phyloP scores from a whole-genome alignment of 495 filamentous ascomycete species.

The Annulohypoxylon bovei region DNA sequence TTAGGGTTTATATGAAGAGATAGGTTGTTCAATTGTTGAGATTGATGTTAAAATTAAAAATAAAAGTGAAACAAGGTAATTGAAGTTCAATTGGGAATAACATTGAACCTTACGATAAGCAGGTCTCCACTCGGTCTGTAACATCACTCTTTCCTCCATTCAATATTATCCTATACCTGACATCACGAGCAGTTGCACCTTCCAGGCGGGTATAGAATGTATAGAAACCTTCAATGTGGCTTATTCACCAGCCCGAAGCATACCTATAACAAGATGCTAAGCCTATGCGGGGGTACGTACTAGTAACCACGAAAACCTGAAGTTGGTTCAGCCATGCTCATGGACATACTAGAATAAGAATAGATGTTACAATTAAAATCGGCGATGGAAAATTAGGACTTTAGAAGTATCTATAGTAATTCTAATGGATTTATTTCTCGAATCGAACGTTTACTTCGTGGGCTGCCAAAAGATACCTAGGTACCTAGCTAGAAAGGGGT shows the following conservation, averaged over 20 bases:
- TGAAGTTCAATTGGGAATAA: neutral
- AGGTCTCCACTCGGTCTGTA: slow-evolving; percentile 3
- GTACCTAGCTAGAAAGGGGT: neutral
- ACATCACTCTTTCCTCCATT: slow-evolving; percentile 1
- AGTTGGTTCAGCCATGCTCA: neutral
- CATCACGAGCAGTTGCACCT: slow-evolving; percentile 7
- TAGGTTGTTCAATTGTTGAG: neutral
- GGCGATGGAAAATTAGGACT: neutral
- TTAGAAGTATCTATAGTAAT: neutral
- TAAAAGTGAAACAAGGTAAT: neutral
- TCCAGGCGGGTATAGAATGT: neutral
- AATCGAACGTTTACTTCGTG: neutral
- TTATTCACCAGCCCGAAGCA: neutral
- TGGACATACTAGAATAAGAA: neutral
- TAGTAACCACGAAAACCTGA: neutral
- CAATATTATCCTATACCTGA: neutral
- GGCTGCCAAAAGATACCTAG: neutral
- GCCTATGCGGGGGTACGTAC: neutral
- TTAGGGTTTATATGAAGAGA: slow-evolving; percentile 17
- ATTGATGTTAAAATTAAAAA: neutral
- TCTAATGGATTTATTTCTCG: neutral
- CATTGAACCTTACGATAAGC: neutral
- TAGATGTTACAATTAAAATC: neutral
- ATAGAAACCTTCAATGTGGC: neutral
- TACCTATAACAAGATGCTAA: neutral